Base-by-base conservation (phyloP, 2,329 filamentous ascomycete species). In the Stemphylium beticola region DNA sequence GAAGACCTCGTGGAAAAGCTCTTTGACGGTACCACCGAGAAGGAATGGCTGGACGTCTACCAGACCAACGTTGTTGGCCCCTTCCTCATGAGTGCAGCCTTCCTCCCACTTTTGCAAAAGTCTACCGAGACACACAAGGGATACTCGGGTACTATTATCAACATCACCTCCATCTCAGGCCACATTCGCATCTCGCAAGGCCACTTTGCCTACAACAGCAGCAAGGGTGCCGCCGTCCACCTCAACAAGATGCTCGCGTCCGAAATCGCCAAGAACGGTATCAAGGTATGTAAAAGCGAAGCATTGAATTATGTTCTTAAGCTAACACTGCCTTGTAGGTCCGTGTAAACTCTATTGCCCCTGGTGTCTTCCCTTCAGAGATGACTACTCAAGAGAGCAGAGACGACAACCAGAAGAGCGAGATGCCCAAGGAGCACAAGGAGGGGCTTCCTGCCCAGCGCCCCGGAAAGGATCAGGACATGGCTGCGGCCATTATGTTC, bases 381-480 rank as follows among this genome's bases (percentile, higher is more conserved):
- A 85, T 86, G 81, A 86, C 83, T 2, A 78, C 83, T 0, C 75
- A 78, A 5, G 78, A 79, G 41, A 81, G 78, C 52, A 78, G 65
- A 9, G 65, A 79, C 32, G 77, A 80, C 14, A 79, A 81, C 58
- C 81, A 85, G 74, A 85, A 85, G 77, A 81, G 77, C 26, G 71
- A 80, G 55, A 76, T 85, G 54, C 77, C 79, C 8, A 83, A 82
- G 73, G 80, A 82, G 51, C 77, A 81, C 61, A 82, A 81, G 66
- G 77, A 75, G 49, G 80, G 80, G 44, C 73, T 83, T 44, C 81
- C 82, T 7, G 79, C 81, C 5, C 73, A 74, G 54, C 66, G 82
- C 38, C 83, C 83, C 0, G 85, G 85, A 0, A 81, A 83, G 22
- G 85, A 87, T 58, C 70, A 80, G 29, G 84, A 87, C 64, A 86